Percentiles rank a stretch among this genome's conserved stretches.
phyloP scores from a whole-genome alignment of 371 early-diverging fungal species.

The Syncephalastrum sp. region DNA sequence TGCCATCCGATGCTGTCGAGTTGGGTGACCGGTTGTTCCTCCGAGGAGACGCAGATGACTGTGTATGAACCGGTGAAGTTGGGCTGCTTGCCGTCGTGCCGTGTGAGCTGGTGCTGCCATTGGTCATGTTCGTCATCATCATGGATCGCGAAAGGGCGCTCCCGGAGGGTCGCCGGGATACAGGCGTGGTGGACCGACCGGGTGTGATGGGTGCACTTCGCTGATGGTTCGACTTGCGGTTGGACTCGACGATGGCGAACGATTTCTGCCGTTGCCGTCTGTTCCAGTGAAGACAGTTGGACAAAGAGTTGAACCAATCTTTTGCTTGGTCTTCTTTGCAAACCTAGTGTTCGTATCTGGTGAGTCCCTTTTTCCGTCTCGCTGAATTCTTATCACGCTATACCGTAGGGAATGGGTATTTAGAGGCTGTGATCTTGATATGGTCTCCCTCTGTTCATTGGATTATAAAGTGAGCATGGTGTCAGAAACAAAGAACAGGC shows the following conservation, averaged over 20 bases:
- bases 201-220: constrained; percentile 5
- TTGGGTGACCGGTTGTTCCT: constrained; percentile 6
- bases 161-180: constrained; percentile 9
- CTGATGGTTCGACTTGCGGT: constrained; percentile 9
- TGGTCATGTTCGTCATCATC: constrained; percentile 6
- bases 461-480: not conserved
- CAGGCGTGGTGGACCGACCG: constrained; percentile 6
- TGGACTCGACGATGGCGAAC: constrained; percentile 53
- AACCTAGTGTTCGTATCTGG: constrained; percentile 26
- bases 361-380: constrained; percentile 25
- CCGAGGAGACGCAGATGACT: not conserved
- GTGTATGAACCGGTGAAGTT: not conserved
- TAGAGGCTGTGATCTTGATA: constrained; percentile 80
- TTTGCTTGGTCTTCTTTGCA: constrained; percentile 66
- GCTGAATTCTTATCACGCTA: not conserved
- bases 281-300: constrained; percentile 82
- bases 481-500: too few species aligned
- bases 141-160: constrained; percentile 1
- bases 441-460: constrained; percentile 75
- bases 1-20: constrained; percentile 27
- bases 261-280: constrained; percentile 75
- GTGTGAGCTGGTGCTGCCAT: not conserved
- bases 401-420: constrained; percentile 82
- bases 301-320: constrained; percentile 84
- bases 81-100: constrained; percentile 1